Conservation (phyloP, 495 filamentous ascomycete genomes). For the Penicillium lividum region DNA sequence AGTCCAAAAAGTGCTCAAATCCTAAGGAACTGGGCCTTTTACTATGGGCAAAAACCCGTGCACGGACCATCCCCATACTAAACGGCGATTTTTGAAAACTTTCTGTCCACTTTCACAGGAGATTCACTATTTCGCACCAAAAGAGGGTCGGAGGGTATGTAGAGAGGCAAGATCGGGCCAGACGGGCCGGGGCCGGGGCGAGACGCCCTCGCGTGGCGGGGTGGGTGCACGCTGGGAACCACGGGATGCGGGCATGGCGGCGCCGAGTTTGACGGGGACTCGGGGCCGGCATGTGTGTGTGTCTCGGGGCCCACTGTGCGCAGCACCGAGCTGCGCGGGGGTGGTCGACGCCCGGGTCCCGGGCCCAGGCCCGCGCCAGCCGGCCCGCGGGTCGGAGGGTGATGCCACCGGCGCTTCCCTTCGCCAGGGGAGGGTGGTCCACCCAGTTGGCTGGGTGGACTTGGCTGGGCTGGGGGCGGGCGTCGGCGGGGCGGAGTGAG, state of each 20-base stretch:
- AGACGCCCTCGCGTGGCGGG: neutral
- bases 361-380: neutral
- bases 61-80: conserved; percentile 16
- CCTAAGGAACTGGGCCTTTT: neutral
- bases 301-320: neutral
- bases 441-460: neutral
- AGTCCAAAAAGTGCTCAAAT: neutral
- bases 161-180: conserved; percentile 15
- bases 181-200: neutral
- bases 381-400: neutral
- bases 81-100: conserved; percentile 7
- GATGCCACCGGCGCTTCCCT: neutral
- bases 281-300: neutral
- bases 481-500: neutral
- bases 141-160: conserved; percentile 23
- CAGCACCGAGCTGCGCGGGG: neutral
- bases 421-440: neutral
- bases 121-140: neutral
- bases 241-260: neutral
- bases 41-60: too few relatives aligned
- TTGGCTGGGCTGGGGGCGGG: neutral
- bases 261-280: neutral
- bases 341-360: neutral
- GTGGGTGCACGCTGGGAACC: neutral
- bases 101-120: conserved; percentile 5